Percentiles rank a stretch among this genome's conserved stretches.
These are phyloP conservation scores for Lippia alba DNA, from an alignment of 305 asterid genomes.

Conservation along the genomic window DNA sequence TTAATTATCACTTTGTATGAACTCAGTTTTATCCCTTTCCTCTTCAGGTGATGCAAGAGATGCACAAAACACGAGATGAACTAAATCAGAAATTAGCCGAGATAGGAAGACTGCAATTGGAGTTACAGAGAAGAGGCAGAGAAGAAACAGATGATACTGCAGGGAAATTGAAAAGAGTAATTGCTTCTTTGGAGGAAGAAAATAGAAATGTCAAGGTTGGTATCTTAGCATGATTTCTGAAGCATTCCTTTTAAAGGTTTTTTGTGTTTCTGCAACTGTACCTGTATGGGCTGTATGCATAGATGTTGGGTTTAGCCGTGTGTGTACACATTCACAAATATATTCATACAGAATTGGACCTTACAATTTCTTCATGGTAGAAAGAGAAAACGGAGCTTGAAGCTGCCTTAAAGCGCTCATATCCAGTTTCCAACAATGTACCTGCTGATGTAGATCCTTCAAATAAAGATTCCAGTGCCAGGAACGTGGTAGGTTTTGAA, in stretches of 20 bases:
- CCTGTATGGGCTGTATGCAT: constrained; percentile 13
- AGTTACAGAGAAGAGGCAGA: constrained; percentile 57
- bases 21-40: constrained; percentile 21
- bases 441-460: constrained; percentile 42
- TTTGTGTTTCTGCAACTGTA: background rate
- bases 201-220: constrained; percentile 74
- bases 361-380: constrained; percentile 58
- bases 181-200: constrained; percentile 71
- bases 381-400: constrained; percentile 72
- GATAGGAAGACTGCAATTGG: constrained; percentile 64
- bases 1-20: constrained; percentile 12
- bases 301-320: constrained; percentile 3
- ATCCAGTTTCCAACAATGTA: constrained; percentile 44
- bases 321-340: constrained; percentile 29
- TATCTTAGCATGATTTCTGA: constrained; percentile 31
- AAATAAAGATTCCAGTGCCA: constrained; percentile 39
- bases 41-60: constrained; percentile 65
- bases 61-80: constrained; percentile 59
- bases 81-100: constrained; percentile 72
- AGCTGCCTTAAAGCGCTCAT: constrained; percentile 61
- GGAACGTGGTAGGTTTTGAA: constrained; percentile 56
- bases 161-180: constrained; percentile 57
- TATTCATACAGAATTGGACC: constrained; percentile 37
- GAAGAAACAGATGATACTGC: constrained; percentile 50
- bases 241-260: constrained; percentile 16